A percentile compares a stretch with the other conserved stretches of the same genome.
Evolutionary conservation across 2,329 filamentous ascomycete species (phyloP).

Genomic region (Verticillium nubilum): DNA sequence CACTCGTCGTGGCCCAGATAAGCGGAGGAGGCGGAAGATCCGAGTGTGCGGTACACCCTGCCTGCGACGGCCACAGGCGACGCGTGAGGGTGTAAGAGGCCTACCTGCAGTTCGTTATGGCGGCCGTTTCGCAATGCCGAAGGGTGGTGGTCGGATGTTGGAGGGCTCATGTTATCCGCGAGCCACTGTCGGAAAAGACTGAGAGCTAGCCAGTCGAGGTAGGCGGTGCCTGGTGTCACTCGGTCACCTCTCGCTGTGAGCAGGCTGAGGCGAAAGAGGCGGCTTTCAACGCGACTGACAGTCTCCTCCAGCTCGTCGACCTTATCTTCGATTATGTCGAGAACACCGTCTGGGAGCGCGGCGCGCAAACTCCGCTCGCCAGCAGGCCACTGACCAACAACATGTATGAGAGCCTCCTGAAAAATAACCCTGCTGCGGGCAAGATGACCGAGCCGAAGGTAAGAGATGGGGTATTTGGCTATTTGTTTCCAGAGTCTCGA

Average conservation of each 20-base stretch:
- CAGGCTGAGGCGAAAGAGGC: constrained; percentile 75
- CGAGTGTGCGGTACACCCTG: constrained; percentile 72
- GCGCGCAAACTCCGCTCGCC: constrained; percentile 72
- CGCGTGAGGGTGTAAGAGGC: constrained; percentile 27
- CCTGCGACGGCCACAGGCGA: constrained; percentile 57
- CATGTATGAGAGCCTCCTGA: constrained; percentile 83
- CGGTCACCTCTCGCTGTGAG: constrained; percentile 77
- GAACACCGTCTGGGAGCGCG: constrained; percentile 66
- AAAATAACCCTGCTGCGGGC: constrained; percentile 80
- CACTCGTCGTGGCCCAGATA: constrained; percentile 84
- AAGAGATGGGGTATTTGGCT: constrained; percentile 90
- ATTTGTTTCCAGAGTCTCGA: constrained; percentile 92
- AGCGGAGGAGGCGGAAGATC: constrained; percentile 50
- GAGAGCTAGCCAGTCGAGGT: constrained; percentile 85
- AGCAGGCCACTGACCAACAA: constrained; percentile 88
- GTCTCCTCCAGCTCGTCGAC: constrained; percentile 85
- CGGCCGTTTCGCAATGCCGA: constrained; percentile 21
- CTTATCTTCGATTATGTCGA: constrained; percentile 92
- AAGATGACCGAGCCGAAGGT: constrained; percentile 83
- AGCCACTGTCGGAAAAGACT: constrained; percentile 90
- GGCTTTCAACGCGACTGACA: constrained; percentile 72
- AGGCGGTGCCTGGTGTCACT: constrained; percentile 72
- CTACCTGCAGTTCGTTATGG: constrained; percentile 21
- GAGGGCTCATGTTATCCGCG: constrained; percentile 79
- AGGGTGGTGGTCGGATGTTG: constrained; percentile 33